A percentile compares a stretch with the other conserved stretches of the same genome.
These are phyloP conservation scores for Rubia yunnanensis DNA, from an alignment of 257 asterid genomes.

Conservation along the genomic window DNA sequence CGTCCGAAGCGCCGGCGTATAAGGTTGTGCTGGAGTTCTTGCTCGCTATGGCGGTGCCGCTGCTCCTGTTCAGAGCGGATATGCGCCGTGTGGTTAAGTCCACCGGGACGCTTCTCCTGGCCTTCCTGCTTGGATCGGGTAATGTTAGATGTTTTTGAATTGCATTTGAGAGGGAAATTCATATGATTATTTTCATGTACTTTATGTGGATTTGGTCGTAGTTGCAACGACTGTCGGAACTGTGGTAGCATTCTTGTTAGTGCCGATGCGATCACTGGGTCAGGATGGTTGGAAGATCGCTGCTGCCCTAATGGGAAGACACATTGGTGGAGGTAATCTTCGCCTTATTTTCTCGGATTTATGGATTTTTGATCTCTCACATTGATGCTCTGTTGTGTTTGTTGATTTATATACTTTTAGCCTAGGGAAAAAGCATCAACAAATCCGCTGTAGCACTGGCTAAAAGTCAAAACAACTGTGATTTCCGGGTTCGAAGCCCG, in stretches of 20 bases:
- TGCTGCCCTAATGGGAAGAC: conserved; percentile 96
- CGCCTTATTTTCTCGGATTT: background rate
- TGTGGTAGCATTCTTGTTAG: conserved; percentile 55
- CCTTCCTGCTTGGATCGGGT: conserved; percentile 95
- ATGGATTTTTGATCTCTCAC: background rate
- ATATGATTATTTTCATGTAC: background rate
- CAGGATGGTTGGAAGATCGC: conserved; percentile 91
- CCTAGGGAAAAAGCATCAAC: too few relatives aligned
- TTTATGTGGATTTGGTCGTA: conserved; percentile 14
- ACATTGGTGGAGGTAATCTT: conserved; percentile 84
- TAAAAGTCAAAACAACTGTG: too few relatives aligned
- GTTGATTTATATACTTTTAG: background rate
- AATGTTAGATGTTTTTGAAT: background rate
- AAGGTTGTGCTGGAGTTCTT: conserved; percentile 58
- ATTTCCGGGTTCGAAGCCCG: too few relatives aligned
- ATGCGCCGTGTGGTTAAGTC: conserved; percentile 67
- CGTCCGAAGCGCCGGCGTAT: conserved; percentile 67
- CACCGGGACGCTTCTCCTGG: conserved; percentile 68
- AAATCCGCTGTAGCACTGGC: too few relatives aligned
- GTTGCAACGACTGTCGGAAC: conserved; percentile 91
- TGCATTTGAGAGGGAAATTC: background rate
- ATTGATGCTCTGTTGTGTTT: conserved; percentile 13
- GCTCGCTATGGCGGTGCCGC: conserved; percentile 82
- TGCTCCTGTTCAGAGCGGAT: conserved; percentile 83
- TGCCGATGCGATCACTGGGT: conserved; percentile 88